Percentiles rank a stretch among this genome's conserved stretches.
These are phyloP conservation scores for Tulasnella sp. DNA, from an alignment of 768 basidiomycete species.

Conservation along the genomic window DNA sequence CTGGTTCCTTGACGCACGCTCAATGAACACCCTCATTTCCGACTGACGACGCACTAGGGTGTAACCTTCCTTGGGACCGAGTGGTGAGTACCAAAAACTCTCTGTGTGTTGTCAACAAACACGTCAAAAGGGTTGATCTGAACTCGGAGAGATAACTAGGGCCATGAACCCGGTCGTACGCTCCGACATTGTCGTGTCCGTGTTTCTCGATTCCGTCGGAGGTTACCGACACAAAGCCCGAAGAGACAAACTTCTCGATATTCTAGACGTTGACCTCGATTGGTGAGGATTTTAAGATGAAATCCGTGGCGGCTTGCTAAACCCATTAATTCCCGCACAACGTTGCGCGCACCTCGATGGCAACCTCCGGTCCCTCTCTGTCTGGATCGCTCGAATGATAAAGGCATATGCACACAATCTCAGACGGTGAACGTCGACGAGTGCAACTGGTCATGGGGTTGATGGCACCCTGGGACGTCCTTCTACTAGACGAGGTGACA, in stretches of 20 bases:
- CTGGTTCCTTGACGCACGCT: background rate
- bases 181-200: conserved; percentile 80
- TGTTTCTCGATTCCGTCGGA: conserved; percentile 93
- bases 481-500: conserved; percentile 82
- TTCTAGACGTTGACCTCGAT: conserved; percentile 88
- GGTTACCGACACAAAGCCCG: conserved; percentile 88
- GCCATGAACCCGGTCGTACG: conserved; percentile 96
- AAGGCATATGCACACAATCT: conserved; percentile 88
- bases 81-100: conserved; percentile 42
- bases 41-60: conserved; percentile 32
- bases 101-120: too few relatives aligned
- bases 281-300: conserved; percentile 30
- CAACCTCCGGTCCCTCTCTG: background rate
- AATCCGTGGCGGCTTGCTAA: background rate
- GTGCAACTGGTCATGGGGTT: conserved; percentile 95
- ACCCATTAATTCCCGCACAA: background rate
- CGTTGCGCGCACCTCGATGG: background rate
- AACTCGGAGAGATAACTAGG: conserved; percentile 33
- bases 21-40: background rate
- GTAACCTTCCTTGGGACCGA: conserved; percentile 88
- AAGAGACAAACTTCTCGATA: conserved; percentile 72
- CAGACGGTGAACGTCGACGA: conserved; percentile 85
- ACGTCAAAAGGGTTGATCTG: too few relatives aligned
- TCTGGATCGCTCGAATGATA: background rate
- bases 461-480: conserved; percentile 87